These are phyloP conservation scores for Xerophyta viscosa DNA, from an alignment of 106 monocot species.

Conservation along the genomic window DNA sequence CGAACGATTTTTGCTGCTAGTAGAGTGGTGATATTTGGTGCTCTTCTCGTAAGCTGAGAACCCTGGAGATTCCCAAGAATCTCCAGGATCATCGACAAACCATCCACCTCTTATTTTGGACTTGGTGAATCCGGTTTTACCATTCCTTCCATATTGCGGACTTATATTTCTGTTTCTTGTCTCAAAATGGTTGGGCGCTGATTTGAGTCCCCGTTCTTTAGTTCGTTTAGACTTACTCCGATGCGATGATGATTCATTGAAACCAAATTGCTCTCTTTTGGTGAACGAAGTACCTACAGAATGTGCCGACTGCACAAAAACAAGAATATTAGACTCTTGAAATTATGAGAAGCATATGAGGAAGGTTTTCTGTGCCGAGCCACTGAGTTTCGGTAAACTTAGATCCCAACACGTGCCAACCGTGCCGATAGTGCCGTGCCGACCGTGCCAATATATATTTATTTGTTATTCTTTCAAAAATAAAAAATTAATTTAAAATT, in stretches of 20 bases:
- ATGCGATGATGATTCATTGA: conserved; percentile 19
- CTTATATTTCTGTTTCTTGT: conserved; percentile 23
- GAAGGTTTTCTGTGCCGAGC: too few species aligned
- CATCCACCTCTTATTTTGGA: conserved; percentile 41
- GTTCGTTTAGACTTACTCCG: conserved; percentile 14
- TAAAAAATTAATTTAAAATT: too few species aligned
- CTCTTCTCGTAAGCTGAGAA: conserved; percentile 15
- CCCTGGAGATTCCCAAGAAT: conserved; percentile 27
- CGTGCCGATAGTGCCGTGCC: too few species aligned
- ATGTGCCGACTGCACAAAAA: conserved; percentile 23
- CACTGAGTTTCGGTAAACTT: too few species aligned
- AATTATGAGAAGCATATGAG: not conserved
- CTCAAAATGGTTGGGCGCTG: conserved; percentile 33
- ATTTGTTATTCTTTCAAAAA: too few species aligned
- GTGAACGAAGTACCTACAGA: conserved; percentile 12
- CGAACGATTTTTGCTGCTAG: conserved; percentile 13
- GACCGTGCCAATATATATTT: too few species aligned
- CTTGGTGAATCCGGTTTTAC: conserved; percentile 13
- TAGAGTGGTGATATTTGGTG: not conserved
- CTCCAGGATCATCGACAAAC: conserved; percentile 40
- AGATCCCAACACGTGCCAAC: too few species aligned
- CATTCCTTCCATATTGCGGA: conserved; percentile 14
- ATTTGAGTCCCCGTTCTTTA: conserved; percentile 25
- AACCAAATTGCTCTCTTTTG: conserved; percentile 5
- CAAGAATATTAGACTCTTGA: not conserved